A percentile compares a stretch with the other conserved stretches of the same genome.
These are phyloP conservation scores for Xylaria sp. DNA, from an alignment of 2,329 filamentous ascomycete species.

Conservation along the genomic window DNA sequence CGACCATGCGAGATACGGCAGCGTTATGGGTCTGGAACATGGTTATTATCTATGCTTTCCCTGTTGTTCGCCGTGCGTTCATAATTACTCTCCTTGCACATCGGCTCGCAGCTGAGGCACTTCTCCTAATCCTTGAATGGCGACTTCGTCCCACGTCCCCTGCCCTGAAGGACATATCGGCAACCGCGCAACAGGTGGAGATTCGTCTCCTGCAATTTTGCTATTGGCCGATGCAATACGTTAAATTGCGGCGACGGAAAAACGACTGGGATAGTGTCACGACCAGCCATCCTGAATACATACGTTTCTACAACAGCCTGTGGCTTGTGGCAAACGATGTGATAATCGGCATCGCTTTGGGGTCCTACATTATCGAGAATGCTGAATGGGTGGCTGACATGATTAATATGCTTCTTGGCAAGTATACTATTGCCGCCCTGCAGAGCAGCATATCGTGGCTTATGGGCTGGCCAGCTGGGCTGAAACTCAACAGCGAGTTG, in stretches of 20 bases:
- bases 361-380: constrained; percentile 97
- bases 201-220: constrained; percentile 98
- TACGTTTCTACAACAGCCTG: constrained; percentile 97
- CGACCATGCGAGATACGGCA: constrained; percentile 82
- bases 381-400: constrained; percentile 83
- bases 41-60: constrained; percentile 80
- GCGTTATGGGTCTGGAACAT: constrained; percentile 75
- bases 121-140: constrained; percentile 87
- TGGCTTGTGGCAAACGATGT: constrained; percentile 99
- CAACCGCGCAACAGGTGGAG: constrained; percentile 96
- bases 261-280: constrained; percentile 96
- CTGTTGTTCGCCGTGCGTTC: constrained; percentile 77
- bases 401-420: constrained; percentile 78
- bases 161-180: constrained; percentile 93
- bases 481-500: constrained; percentile 95
- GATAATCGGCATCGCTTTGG: constrained; percentile 96
- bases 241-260: constrained; percentile 88
- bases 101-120: constrained; percentile 80
- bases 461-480: constrained; percentile 92
- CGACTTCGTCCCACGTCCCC: constrained; percentile 79
- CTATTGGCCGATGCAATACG: constrained; percentile 98
- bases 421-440: constrained; percentile 89
- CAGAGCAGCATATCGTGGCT: constrained; percentile 93
- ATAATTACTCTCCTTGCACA: constrained; percentile 83
- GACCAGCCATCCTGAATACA: constrained; percentile 95